Base-by-base conservation (phyloP, 441 rosid species). In the Arabidopsis hybrid region DNA sequence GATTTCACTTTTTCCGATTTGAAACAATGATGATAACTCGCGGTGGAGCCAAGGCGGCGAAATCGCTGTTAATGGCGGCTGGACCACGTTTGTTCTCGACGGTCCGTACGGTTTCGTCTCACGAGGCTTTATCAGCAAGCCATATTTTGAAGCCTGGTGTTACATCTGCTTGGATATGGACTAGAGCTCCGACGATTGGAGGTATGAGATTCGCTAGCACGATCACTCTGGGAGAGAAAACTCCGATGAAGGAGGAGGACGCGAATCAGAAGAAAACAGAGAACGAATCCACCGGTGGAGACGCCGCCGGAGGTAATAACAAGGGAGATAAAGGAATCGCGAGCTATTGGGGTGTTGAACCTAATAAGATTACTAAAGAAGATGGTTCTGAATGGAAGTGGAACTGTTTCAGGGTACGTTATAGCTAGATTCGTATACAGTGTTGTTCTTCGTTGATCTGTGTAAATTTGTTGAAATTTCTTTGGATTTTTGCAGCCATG, bases 351-450 rank as follows among this genome's bases (percentile, higher is more conserved):
- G 96, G 96, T 18, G 78, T 92, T 13, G n/a, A 79, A 66, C 79
- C 89, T 26, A 81, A 78, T 2, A 92, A 87, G 81, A 70, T 86
- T 46, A 60, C 73, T 26, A 90, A 80, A 59, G 90, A 86, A 2
- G 97, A 92, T 40, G 97, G 97, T 2, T 80, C 83, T 2, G 90
- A 87, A 7, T 92, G 92, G 97, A 87, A 82, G 4, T 90, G 97
- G 97, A 83, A 21, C 59, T 91, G 95, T 67, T 91, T 91, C 49
- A 78, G 83, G 92, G 97, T 88, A 84, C 1, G 16, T 63, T 8
- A 10, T 50, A 0, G 11, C 17, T 17, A 17, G 4, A 18, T 32
- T 36, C 31, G 9, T 50, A 3, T 7, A 12, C 12, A 42, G 46
- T 8, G 7, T 65, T 63, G 47, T 40, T 61, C 35, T 21, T 21